These are phyloP conservation scores for Erodium trifolium DNA, from an alignment of 441 rosid species.

Conservation along the genomic window DNA sequence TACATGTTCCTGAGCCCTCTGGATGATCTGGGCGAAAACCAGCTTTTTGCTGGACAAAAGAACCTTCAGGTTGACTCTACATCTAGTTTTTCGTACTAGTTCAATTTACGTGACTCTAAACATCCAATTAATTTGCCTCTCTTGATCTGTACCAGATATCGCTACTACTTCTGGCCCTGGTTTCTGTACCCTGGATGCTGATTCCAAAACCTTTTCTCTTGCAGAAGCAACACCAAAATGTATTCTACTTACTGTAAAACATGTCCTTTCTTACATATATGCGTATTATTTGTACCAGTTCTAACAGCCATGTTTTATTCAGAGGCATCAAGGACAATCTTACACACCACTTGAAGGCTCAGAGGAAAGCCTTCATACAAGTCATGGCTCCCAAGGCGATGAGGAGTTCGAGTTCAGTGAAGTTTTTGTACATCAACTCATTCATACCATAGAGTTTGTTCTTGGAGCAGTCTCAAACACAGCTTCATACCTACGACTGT, in stretches of 20 bases:
- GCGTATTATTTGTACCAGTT: background rate
- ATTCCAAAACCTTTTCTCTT: conserved; percentile 93
- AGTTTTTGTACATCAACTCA: conserved; percentile 84
- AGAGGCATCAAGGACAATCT: conserved; percentile 80
- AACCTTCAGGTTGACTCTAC: conserved; percentile 46
- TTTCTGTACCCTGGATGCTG: conserved; percentile 99
- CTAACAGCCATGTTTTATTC: conserved; percentile 16
- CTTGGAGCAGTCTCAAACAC: conserved; percentile 98
- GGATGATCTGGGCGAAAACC: conserved; percentile 80
- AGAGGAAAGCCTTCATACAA: conserved; percentile 56
- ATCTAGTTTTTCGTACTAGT: background rate
- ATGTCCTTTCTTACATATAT: background rate
- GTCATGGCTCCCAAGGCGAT: conserved; percentile 49
- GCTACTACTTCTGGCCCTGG: conserved; percentile 56
- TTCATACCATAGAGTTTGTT: conserved; percentile 91
- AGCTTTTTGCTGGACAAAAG: conserved; percentile 66
- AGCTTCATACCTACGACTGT: conserved; percentile 87
- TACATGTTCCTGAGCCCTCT: conserved; percentile 96
- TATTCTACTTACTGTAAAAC: conserved; percentile 21
- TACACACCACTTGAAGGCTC: conserved; percentile 41
- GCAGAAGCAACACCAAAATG: conserved; percentile 78
- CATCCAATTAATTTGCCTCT: background rate
- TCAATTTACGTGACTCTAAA: background rate
- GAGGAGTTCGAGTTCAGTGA: conserved; percentile 94
- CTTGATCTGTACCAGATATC: conserved; percentile 39